Evolutionary conservation across 306 rosid species (phyloP).

Genomic region (Cicer arietinum): DNA sequence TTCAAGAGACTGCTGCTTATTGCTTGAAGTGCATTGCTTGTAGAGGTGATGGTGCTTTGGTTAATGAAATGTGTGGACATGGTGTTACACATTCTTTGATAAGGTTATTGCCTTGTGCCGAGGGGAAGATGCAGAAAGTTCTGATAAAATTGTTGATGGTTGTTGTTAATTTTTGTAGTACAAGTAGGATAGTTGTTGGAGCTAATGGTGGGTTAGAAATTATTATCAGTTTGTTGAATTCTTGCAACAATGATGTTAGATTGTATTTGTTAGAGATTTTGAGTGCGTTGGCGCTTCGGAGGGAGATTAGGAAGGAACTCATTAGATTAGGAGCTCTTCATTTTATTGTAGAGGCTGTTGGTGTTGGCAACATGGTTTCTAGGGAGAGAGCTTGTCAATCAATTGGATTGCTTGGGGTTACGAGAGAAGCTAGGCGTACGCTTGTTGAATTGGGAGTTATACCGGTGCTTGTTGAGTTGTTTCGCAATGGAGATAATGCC

Average conservation of each 20-base stretch:
- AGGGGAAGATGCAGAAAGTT: conserved; percentile 43
- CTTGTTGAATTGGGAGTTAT: conserved; percentile 56
- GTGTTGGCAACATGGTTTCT: conserved; percentile 56
- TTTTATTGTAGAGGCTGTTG: conserved; percentile 58
- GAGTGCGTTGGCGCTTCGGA: conserved; percentile 52
- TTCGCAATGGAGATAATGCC: conserved; percentile 47
- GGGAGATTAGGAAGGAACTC: conserved; percentile 52
- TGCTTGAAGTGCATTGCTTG: conserved; percentile 59
- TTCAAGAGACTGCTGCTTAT: conserved; percentile 55
- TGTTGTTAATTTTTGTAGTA: conserved; percentile 48
- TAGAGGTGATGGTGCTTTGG: conserved; percentile 51
- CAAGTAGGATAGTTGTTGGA: conserved; percentile 46
- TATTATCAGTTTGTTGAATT: conserved; percentile 45
- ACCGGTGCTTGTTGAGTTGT: conserved; percentile 50
- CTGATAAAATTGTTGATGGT: conserved; percentile 48
- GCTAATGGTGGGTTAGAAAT: conserved; percentile 46
- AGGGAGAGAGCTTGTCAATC: conserved; percentile 62
- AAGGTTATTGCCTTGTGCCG: conserved; percentile 48
- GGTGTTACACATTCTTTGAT: conserved; percentile 43
- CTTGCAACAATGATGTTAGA: conserved; percentile 26
- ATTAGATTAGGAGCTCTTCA: conserved; percentile 43
- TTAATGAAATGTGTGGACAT: conserved; percentile 41
- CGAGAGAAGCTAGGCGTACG: conserved; percentile 36
- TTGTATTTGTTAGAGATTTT: conserved; percentile 55
- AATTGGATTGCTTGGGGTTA: conserved; percentile 53